A percentile compares a stretch with the other conserved stretches of the same genome.
Evolutionary conservation across 352 stramenopile species (phyloP).

Genomic region (Pythium sp.): DNA sequence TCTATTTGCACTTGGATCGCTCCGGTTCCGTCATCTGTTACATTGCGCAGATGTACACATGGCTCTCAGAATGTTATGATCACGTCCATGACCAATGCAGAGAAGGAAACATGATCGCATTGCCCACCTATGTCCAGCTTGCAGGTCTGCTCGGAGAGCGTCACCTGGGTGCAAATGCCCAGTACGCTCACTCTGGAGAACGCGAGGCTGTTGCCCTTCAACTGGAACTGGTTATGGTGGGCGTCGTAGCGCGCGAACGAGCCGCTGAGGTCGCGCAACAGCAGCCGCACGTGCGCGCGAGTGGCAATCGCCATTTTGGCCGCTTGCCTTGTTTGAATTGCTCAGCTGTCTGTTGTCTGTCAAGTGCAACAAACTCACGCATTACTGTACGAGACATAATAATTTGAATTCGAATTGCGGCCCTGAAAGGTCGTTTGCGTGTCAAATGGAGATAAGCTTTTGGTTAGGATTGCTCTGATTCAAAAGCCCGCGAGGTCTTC

Average conservation of each 20-base stretch:
- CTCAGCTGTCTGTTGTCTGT: too few species aligned
- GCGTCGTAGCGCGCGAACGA: slow-evolving; percentile 21
- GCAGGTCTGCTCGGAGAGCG: slow-evolving; percentile 15
- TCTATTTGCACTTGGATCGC: slow-evolving; percentile 26
- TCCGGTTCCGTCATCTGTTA: slow-evolving; percentile 41
- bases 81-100: not conserved
- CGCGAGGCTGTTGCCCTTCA: slow-evolving; percentile 1
- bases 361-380: not conserved
- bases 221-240: slow-evolving; percentile 19
- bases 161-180: slow-evolving; percentile 24
- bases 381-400: slow-evolving; percentile 4
- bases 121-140: slow-evolving; percentile 33
- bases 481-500: not conserved
- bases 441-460: not conserved
- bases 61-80: slow-evolving; percentile 2
- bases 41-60: not conserved
- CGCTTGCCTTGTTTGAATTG: not conserved
- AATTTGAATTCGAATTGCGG: not conserved
- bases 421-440: slow-evolving; percentile 3
- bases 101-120: not conserved
- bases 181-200: slow-evolving; percentile 32
- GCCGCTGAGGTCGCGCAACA: slow-evolving; percentile 27
- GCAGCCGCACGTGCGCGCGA: slow-evolving; percentile 22
- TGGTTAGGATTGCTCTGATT: not conserved
- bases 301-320: not conserved